Evolutionary conservation across 306 rosid species (phyloP).

Genomic region (apple (Malus domestica)): DNA sequence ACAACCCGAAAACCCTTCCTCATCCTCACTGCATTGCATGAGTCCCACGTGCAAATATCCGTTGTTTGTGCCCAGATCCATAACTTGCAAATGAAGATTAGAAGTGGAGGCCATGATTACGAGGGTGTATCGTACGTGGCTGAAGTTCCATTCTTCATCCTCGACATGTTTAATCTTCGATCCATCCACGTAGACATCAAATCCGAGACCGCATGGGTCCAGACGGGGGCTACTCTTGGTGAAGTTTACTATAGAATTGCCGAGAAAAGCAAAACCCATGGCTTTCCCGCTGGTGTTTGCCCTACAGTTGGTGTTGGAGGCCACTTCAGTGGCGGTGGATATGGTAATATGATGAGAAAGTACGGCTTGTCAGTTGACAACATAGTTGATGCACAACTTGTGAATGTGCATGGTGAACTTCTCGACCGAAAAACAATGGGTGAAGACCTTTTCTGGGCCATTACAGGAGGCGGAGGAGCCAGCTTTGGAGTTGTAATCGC

Average conservation of each 20-base stretch:
- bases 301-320: slow-evolving; percentile 53
- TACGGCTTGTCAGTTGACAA: slow-evolving; percentile 64
- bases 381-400: slow-evolving; percentile 40
- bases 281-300: slow-evolving; percentile 69
- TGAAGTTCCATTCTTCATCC: slow-evolving; percentile 47
- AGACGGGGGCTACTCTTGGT: slow-evolving; percentile 57
- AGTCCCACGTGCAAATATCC: slow-evolving; percentile 46
- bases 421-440: slow-evolving; percentile 59
- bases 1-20: slow-evolving; percentile 42
- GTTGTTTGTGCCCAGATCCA: slow-evolving; percentile 42
- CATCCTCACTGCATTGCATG: slow-evolving; percentile 52
- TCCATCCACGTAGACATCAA: slow-evolving; percentile 32
- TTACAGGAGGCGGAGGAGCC: slow-evolving; percentile 72
- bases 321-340: slow-evolving; percentile 42
- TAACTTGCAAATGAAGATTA: slow-evolving; percentile 46
- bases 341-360: slow-evolving; percentile 58
- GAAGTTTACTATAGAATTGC: slow-evolving; percentile 53
- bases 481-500: slow-evolving; percentile 52
- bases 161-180: slow-evolving; percentile 62
- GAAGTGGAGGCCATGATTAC: slow-evolving; percentile 71
- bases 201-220: slow-evolving; percentile 49
- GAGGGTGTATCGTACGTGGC: slow-evolving; percentile 55
- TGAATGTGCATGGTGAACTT: slow-evolving; percentile 41
- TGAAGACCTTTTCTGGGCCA: slow-evolving; percentile 70
- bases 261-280: slow-evolving; percentile 33